These are phyloP conservation scores for Coemansia sp. DNA, from an alignment of 192 early-diverging fungal genomes.

Conservation along the genomic window DNA sequence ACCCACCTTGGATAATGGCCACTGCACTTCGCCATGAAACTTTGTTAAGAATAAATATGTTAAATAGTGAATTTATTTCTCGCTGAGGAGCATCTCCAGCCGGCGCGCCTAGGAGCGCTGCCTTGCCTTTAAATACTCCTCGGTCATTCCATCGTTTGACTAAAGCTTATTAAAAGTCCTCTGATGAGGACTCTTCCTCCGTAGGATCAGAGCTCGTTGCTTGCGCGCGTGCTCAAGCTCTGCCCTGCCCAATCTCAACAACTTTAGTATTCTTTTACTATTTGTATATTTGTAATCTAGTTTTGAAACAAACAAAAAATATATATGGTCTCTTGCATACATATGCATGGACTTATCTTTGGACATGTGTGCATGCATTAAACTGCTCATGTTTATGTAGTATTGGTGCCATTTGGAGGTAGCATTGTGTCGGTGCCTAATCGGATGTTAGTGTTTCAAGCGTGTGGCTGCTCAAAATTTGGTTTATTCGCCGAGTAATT, in stretches of 20 bases:
- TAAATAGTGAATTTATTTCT: no score
- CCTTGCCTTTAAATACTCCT: not conserved
- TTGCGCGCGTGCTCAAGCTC: no score
- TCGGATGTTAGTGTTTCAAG: not conserved
- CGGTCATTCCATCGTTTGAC: no score
- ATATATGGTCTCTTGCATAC: not conserved
- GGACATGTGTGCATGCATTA: not conserved
- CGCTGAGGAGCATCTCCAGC: no score
- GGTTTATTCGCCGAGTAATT: not conserved
- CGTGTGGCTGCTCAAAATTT: not conserved
- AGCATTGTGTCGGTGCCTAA: not conserved
- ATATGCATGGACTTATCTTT: not conserved
- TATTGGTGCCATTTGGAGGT: not conserved
- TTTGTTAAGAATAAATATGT: no score
- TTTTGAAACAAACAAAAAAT: not conserved
- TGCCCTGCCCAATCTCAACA: no score
- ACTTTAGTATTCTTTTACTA: not conserved
- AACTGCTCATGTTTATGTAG: not conserved
- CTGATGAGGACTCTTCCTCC: no score
- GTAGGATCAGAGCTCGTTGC: no score
- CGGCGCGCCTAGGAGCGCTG: not conserved
- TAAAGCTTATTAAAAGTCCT: no score
- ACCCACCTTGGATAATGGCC: not conserved
- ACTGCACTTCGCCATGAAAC: conserved; percentile 1
- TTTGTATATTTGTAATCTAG: not conserved